Evolutionary conservation across 108 stramenopile species (phyloP).

Genomic region (Nitzschia sp.): DNA sequence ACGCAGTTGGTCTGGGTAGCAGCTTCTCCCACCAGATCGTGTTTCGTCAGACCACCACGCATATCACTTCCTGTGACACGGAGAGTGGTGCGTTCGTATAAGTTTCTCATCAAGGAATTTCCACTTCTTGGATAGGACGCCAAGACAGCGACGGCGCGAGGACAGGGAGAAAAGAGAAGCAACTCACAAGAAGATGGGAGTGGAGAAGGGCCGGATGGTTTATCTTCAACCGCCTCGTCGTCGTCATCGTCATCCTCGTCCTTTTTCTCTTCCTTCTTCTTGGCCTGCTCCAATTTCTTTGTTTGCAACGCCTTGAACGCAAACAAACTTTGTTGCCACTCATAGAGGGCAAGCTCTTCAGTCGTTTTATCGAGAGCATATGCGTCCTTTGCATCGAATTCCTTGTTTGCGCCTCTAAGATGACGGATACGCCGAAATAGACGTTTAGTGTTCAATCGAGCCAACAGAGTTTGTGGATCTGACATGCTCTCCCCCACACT

Average conservation of each 20-base stretch:
- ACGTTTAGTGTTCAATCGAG: constrained; percentile 72
- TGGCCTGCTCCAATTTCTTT: constrained; percentile 5
- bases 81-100: constrained; percentile 70
- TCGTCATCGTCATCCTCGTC: constrained; percentile 15
- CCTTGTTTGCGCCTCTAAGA: constrained; percentile 9
- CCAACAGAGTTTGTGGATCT: constrained; percentile 48
- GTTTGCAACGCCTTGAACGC: constrained; percentile 17
- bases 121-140: constrained; percentile 85
- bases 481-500: constrained; percentile 1
- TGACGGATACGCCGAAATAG: constrained; percentile 36
- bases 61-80: constrained; percentile 92
- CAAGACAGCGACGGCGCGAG: constrained; percentile 62
- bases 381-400: constrained; percentile 23
- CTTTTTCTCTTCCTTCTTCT: not conserved
- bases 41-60: constrained; percentile 72
- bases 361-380: constrained; percentile 48
- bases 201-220: constrained; percentile 10
- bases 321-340: constrained; percentile 53
- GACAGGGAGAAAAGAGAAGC: constrained; percentile 61
- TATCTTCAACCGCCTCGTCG: constrained; percentile 20
- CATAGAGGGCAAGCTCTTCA: constrained; percentile 47
- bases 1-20: constrained; percentile 70
- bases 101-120: constrained; percentile 74
- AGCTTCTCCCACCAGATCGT: constrained; percentile 78
- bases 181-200: constrained; percentile 43